phyloP scores from a whole-genome alignment of 345 rosid genomes.

The Raphanus sativus region DNA sequence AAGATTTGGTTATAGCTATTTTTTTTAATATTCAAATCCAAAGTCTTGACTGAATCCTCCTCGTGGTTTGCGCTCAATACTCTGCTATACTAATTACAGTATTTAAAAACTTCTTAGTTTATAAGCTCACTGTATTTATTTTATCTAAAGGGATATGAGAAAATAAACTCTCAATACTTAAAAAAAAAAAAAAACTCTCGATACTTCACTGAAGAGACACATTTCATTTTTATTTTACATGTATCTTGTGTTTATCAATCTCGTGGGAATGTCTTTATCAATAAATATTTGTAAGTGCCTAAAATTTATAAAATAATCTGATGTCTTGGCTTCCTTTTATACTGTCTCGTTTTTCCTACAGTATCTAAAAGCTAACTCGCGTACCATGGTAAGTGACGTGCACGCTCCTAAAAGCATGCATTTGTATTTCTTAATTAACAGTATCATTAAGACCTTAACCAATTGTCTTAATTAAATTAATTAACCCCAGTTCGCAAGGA shows the following conservation, averaged over 20 bases:
- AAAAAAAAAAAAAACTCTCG: too few species aligned
- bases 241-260: background rate
- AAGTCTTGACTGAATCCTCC: constrained; percentile 35
- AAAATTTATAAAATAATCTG: constrained; percentile 11
- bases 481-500: background rate
- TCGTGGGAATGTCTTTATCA: constrained; percentile 23
- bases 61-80: constrained; percentile 33
- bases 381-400: background rate
- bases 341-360: constrained; percentile 6
- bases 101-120: background rate
- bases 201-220: too few species aligned
- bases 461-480: background rate
- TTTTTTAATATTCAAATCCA: constrained; percentile 7
- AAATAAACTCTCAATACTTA: too few species aligned
- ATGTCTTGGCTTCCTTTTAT: constrained; percentile 23
- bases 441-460: background rate
- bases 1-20: constrained; percentile 32
- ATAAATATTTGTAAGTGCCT: background rate
- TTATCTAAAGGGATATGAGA: background rate
- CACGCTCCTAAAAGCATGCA: constrained; percentile 1
- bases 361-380: constrained; percentile 2
- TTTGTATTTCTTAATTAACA: background rate
- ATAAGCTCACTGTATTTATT: background rate
- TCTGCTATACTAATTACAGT: background rate
- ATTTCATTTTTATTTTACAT: background rate